phyloP scores from a whole-genome alignment of 352 stramenopile species.

The Pythium guiyangense region DNA sequence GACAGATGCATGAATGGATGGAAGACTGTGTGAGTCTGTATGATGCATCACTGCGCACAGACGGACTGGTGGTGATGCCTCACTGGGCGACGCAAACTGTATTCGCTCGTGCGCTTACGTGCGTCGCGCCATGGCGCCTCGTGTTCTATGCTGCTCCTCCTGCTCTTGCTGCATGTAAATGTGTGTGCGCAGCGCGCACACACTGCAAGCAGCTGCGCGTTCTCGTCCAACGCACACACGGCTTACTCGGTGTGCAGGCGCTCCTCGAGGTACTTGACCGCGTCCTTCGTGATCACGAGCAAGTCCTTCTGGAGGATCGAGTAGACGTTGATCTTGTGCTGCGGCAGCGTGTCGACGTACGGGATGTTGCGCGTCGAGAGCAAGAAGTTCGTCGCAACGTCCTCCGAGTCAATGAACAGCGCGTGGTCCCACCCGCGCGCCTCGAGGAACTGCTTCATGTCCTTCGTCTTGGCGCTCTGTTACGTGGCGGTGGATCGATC shows the following conservation, averaged over 20 bases:
- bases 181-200: neutral
- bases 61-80: no score
- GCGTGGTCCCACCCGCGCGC: conserved; percentile 81
- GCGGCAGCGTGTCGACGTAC: conserved; percentile 75
- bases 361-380: conserved; percentile 84
- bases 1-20: neutral
- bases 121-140: no score
- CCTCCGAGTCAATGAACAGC: conserved; percentile 77
- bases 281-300: conserved; percentile 80
- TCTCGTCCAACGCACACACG: conserved; percentile 6
- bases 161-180: neutral
- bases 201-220: neutral
- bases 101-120: neutral
- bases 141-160: neutral
- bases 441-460: conserved; percentile 79
- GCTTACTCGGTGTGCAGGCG: conserved; percentile 78
- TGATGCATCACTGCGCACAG: no score
- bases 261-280: conserved; percentile 86
- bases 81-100: neutral
- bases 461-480: conserved; percentile 82
- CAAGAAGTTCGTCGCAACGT: conserved; percentile 71
- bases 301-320: conserved; percentile 88
- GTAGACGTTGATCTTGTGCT: conserved; percentile 90
- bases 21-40: neutral
- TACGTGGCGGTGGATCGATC: neutral